These are phyloP conservation scores for Ceratobasidium sp. DNA, from an alignment of 1,284 basidiomycete genomes.

Conservation along the genomic window DNA sequence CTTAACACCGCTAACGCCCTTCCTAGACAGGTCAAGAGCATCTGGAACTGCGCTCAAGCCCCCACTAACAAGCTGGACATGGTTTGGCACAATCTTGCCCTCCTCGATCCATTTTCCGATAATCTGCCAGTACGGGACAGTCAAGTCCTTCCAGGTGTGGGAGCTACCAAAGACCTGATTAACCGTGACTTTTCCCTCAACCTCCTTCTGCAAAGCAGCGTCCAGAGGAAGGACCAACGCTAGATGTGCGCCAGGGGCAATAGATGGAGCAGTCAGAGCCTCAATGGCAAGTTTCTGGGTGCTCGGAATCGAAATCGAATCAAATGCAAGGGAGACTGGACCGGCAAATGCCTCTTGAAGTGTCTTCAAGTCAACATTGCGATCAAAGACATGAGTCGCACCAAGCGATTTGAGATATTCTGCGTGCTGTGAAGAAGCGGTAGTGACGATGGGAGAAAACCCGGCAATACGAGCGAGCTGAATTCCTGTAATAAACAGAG, in stretches of 20 bases:
- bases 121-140: constrained; percentile 18
- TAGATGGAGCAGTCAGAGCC: neutral
- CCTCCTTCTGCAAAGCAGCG: neutral
- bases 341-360: neutral
- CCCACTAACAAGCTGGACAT: constrained; percentile 27
- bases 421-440: constrained; percentile 65
- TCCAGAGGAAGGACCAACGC: constrained; percentile 4
- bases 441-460: constrained; percentile 56
- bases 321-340: neutral
- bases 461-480: constrained; percentile 51
- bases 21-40: constrained; percentile 39
- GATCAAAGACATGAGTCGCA: constrained; percentile 68
- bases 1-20: constrained; percentile 47
- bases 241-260: neutral
- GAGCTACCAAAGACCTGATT: constrained; percentile 13
- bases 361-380: constrained; percentile 53
- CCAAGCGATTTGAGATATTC: constrained; percentile 66
- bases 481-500: too few relatives aligned
- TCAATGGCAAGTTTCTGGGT: neutral
- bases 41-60: constrained; percentile 29
- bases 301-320: neutral
- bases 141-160: neutral
- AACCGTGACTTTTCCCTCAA: constrained; percentile 17
- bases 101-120: constrained; percentile 3
- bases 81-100: constrained; percentile 26